These are phyloP conservation scores for Cercospora berteroae DNA, from an alignment of 2,329 filamentous ascomycete genomes.

Conservation along the genomic window DNA sequence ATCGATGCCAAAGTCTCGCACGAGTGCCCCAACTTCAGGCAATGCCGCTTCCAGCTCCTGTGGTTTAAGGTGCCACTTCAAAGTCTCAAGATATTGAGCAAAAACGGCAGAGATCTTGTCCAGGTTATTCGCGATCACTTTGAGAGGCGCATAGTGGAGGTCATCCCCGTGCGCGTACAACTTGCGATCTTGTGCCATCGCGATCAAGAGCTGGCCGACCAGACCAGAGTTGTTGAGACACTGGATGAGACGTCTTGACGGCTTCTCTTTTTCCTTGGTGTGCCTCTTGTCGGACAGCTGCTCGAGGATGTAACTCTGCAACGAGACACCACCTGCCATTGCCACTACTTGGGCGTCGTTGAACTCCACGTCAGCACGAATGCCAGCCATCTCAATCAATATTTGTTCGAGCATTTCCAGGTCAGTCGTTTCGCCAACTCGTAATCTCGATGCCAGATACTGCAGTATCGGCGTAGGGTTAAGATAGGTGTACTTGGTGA, in stretches of 20 bases:
- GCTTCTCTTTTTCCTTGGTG: constrained; percentile 53
- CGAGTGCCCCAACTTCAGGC: constrained; percentile 70
- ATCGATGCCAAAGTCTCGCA: constrained; percentile 76
- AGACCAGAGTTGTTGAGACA: constrained; percentile 75
- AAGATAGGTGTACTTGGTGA: constrained; percentile 79
- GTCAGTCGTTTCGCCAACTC: constrained; percentile 80
- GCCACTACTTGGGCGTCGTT: constrained; percentile 84
- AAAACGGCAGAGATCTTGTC: constrained; percentile 87
- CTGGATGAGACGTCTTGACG: constrained; percentile 75
- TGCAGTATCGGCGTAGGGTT: constrained; percentile 81
- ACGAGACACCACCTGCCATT: constrained; percentile 78
- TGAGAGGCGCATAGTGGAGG: constrained; percentile 75
- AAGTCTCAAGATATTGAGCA: constrained; percentile 82
- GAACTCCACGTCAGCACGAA: constrained; percentile 81
- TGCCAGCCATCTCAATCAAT: constrained; percentile 88
- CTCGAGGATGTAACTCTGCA: constrained; percentile 77
- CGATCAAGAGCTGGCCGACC: constrained; percentile 79
- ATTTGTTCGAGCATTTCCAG: constrained; percentile 89
- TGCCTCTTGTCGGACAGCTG: constrained; percentile 80
- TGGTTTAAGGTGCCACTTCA: constrained; percentile 73
- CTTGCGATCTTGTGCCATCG: constrained; percentile 85
- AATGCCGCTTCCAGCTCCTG: constrained; percentile 76
- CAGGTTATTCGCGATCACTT: constrained; percentile 80
- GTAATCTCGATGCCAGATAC: constrained; percentile 83
- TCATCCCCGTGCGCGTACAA: constrained; percentile 76